A percentile compares a stretch with the other conserved stretches of the same genome.
phyloP scores from a whole-genome alignment of 2,329 filamentous ascomycete species.

The Scedosporium minutisporum region DNA sequence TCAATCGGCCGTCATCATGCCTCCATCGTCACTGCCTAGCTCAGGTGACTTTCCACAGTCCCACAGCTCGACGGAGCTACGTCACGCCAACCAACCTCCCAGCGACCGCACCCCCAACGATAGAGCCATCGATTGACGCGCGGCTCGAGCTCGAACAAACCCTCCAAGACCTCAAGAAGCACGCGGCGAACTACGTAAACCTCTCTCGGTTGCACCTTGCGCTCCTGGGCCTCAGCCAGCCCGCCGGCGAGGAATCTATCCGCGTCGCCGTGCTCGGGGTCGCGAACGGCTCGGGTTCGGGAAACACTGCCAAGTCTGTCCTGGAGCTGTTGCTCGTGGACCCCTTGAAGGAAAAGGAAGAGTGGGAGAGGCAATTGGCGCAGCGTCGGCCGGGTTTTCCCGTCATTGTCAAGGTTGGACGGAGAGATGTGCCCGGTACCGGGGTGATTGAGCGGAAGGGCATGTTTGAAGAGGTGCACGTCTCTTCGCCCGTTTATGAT shows the following conservation, averaged over 20 bases:
- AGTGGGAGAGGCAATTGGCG: constrained; percentile 58
- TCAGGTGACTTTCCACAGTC: neutral
- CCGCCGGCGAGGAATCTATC: constrained; percentile 45
- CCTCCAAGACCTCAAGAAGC: constrained; percentile 50
- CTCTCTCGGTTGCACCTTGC: constrained; percentile 64
- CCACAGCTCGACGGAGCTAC: neutral
- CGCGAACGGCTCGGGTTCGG: constrained; percentile 21
- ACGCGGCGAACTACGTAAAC: constrained; percentile 53
- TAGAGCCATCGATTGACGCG: constrained; percentile 19
- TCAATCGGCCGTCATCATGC: constrained; percentile 10
- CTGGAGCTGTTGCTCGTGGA: constrained; percentile 62
- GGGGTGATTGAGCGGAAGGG: constrained; percentile 9
- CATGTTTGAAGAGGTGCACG: constrained; percentile 44
- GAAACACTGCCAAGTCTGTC: constrained; percentile 50
- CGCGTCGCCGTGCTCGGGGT: constrained; percentile 49
- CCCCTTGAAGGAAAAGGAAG: constrained; percentile 50
- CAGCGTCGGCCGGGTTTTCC: constrained; percentile 41
- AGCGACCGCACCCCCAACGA: constrained; percentile 12
- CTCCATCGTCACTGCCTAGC: neutral
- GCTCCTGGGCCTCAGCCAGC: constrained; percentile 51
- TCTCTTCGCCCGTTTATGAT: constrained; percentile 54
- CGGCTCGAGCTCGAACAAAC: constrained; percentile 48
- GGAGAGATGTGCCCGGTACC: constrained; percentile 13
- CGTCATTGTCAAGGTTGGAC: constrained; percentile 51
- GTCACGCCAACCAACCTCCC: neutral